Percentiles rank a stretch among this genome's conserved stretches.
Conservation (phyloP, 1,284 basidiomycete genomes). For the Rhodotorula sp. region DNA sequence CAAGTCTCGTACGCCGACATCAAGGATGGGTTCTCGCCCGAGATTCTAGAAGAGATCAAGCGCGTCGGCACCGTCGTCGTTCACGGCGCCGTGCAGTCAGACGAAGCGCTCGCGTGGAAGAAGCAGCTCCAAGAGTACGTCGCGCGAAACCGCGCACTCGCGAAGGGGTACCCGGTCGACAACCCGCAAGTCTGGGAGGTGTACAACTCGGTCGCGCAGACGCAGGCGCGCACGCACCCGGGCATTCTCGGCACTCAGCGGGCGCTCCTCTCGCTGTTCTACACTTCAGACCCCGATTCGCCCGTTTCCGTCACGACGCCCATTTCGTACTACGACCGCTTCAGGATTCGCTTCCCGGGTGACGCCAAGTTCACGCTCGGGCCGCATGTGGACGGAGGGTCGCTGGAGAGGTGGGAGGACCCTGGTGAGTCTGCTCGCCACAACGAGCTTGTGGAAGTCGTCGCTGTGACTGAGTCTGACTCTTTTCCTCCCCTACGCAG, state of each 20-base stretch:
- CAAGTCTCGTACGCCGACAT: constrained; percentile 54
- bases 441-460: no score
- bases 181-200: constrained; percentile 72
- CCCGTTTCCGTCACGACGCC: constrained; percentile 62
- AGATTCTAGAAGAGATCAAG: constrained; percentile 56
- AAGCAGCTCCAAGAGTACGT: constrained; percentile 62
- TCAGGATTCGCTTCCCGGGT: constrained; percentile 72
- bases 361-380: constrained; percentile 69
- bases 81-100: constrained; percentile 61
- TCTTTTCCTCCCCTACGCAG: constrained; percentile 25
- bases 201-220: constrained; percentile 66
- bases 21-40: background rate
- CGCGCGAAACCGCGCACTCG: constrained; percentile 52
- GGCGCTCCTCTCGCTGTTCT: constrained; percentile 65
- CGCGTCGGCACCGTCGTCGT: constrained; percentile 65
- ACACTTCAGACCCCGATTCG: constrained; percentile 45
- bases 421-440: background rate
- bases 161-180: constrained; percentile 58
- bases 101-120: constrained; percentile 67
- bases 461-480: background rate
- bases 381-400: constrained; percentile 72
- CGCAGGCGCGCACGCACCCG: constrained; percentile 45
- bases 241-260: constrained; percentile 44
- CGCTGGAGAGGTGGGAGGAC: constrained; percentile 69
- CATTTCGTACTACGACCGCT: constrained; percentile 71